Percentiles rank a stretch among this genome's conserved stretches.
phyloP scores from a whole-genome alignment of 345 rosid genomes.

The Carallia pectinifolia region DNA sequence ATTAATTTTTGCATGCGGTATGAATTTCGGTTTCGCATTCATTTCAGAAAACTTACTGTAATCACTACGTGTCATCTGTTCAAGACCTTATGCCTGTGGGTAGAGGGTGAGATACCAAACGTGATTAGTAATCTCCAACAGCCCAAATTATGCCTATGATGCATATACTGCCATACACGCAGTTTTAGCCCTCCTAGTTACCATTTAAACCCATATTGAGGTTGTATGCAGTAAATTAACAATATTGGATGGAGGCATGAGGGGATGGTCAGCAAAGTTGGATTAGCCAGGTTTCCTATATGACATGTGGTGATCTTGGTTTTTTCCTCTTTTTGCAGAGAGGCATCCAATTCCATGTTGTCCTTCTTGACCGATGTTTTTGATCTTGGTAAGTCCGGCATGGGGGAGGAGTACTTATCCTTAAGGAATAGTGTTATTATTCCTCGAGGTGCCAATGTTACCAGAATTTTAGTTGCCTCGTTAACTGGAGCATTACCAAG shows the following conservation, averaged over 20 bases:
- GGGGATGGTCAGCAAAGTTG: too few relatives aligned
- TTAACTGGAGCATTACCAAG: constrained; percentile 95
- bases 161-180: too few relatives aligned
- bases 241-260: too few relatives aligned
- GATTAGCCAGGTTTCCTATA: neutral
- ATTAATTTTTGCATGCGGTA: too few relatives aligned
- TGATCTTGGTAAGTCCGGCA: constrained; percentile 69
- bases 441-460: constrained; percentile 79
- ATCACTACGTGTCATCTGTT: neutral
- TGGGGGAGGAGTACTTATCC: constrained; percentile 58
- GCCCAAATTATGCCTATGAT: neutral
- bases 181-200: too few relatives aligned
- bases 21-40: too few relatives aligned
- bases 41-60: too few relatives aligned
- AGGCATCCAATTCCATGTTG: constrained; percentile 92
- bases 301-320: neutral
- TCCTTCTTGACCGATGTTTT: constrained; percentile 84
- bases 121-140: neutral
- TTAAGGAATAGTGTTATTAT: constrained; percentile 66
- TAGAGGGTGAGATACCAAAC: neutral
- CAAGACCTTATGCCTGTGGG: neutral
- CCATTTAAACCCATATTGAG: too few relatives aligned
- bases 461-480: constrained; percentile 82
- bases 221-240: too few relatives aligned
- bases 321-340: constrained; percentile 47